These are phyloP conservation scores for Cercospora citrullina DNA, from an alignment of 2,329 filamentous ascomycete genomes.

Conservation along the genomic window DNA sequence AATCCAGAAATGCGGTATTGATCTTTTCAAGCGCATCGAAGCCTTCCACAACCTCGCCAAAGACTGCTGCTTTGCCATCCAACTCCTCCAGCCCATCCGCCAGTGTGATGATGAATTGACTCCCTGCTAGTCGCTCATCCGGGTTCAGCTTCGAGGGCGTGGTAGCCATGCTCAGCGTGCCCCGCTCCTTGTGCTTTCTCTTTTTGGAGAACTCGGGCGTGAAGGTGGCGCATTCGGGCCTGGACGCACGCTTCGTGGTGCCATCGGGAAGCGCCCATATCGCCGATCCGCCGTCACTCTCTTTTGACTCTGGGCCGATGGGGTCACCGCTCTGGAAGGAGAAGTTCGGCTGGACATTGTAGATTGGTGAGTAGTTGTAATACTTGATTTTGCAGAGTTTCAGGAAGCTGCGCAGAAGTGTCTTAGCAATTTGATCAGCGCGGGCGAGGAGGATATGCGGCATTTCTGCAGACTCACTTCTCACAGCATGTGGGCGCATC, in stretches of 20 bases:
- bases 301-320: constrained; percentile 76
- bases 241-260: constrained; percentile 64
- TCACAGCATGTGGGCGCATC: constrained; percentile 90
- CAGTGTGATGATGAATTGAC: constrained; percentile 91
- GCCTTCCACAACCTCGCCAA: constrained; percentile 92
- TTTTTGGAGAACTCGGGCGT: constrained; percentile 81
- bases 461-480: constrained; percentile 66
- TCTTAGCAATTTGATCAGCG: constrained; percentile 60
- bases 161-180: constrained; percentile 98
- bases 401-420: constrained; percentile 68
- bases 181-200: constrained; percentile 82
- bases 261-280: constrained; percentile 83
- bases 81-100: constrained; percentile 87
- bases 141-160: constrained; percentile 72
- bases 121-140: constrained; percentile 78
- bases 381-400: constrained; percentile 99
- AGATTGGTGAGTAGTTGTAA: constrained; percentile 94
- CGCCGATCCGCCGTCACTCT: constrained; percentile 88
- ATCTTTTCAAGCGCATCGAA: constrained; percentile 94
- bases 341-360: constrained; percentile 91
- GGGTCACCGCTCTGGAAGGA: constrained; percentile 96
- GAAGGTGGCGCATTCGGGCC: constrained; percentile 53
- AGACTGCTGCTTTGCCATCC: constrained; percentile 91
- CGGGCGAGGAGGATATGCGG: constrained; percentile 31
- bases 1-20: constrained; percentile 84